Evolutionary conservation across 352 stramenopile genomes (phyloP).

Genomic region (Pythium rishiriense): DNA sequence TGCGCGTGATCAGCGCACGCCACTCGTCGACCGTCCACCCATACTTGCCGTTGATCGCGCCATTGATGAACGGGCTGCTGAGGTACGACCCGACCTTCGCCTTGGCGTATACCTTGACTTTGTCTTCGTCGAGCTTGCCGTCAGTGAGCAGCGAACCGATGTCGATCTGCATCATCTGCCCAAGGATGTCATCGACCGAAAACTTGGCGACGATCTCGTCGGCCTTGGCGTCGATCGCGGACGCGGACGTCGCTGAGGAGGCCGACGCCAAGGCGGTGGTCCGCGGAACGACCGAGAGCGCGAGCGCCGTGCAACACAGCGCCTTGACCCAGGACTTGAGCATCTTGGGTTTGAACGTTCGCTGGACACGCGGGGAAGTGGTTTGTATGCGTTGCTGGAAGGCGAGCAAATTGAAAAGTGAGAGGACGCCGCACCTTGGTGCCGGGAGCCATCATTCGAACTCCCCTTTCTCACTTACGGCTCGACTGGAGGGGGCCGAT

Average conservation of each 20-base stretch:
- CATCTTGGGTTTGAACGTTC: slow-evolving; percentile 33
- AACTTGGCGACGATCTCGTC: slow-evolving; percentile 44
- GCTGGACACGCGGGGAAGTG: too few relatives aligned
- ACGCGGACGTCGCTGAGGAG: slow-evolving; percentile 15
- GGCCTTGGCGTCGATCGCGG: slow-evolving; percentile 32
- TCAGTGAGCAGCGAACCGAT: slow-evolving; percentile 60
- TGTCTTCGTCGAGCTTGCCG: slow-evolving; percentile 40
- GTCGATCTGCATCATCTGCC: slow-evolving; percentile 88
- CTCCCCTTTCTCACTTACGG: too few relatives aligned
- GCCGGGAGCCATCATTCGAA: too few relatives aligned
- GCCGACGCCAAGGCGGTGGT: slow-evolving; percentile 17
- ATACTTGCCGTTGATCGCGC: neutral
- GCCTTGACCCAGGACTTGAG: slow-evolving; percentile 37
- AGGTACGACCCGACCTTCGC: slow-evolving; percentile 51
- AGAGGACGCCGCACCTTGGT: too few relatives aligned
- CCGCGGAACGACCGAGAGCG: slow-evolving; percentile 3
- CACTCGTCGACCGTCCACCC: slow-evolving; percentile 37
- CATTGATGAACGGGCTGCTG: neutral
- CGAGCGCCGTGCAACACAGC: slow-evolving; percentile 33
- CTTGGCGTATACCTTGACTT: slow-evolving; percentile 58
- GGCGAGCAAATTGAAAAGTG: neutral
- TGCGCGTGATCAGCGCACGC: slow-evolving; percentile 41
- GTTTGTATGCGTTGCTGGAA: too few relatives aligned
- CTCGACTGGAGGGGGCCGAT: too few relatives aligned
- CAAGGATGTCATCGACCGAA: slow-evolving; percentile 57